These are phyloP conservation scores for Endotrypanum monterogeii DNA, from an alignment of 208 protist genomes.

Conservation along the genomic window DNA sequence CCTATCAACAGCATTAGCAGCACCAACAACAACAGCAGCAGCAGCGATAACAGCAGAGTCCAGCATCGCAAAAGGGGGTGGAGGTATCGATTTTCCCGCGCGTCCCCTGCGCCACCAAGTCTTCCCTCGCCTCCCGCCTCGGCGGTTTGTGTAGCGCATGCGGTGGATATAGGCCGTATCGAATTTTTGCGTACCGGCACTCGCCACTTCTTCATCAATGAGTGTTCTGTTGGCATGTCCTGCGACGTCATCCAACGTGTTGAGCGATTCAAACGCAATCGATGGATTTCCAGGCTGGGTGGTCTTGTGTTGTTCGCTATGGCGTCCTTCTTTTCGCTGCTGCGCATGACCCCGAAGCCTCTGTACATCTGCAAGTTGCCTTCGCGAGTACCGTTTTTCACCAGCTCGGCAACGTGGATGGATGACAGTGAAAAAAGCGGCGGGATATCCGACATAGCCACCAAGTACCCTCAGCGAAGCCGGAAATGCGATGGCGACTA, in stretches of 20 bases:
- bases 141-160: slow-evolving; percentile 14
- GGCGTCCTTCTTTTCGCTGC: slow-evolving; percentile 50
- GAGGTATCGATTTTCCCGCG: background rate
- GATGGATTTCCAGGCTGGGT: slow-evolving; percentile 38
- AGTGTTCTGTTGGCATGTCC: slow-evolving; percentile 80
- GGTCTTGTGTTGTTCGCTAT: slow-evolving; percentile 63
- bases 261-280: slow-evolving; percentile 51
- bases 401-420: background rate
- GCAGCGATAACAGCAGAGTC: background rate
- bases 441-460: background rate
- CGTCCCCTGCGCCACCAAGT: background rate
- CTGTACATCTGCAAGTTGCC: slow-evolving; percentile 40
- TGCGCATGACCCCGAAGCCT: slow-evolving; percentile 49
- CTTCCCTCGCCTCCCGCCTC: background rate
- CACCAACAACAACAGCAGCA: background rate
- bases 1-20: background rate
- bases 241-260: slow-evolving; percentile 71
- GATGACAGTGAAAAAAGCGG: background rate
- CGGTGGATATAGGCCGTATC: slow-evolving; percentile 75
- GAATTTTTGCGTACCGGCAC: slow-evolving; percentile 65
- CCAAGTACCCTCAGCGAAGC: background rate
- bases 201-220: slow-evolving; percentile 80
- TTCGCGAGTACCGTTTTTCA: slow-evolving; percentile 8
- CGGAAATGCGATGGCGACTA: background rate
- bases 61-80: background rate